Evolutionary conservation across 2,329 filamentous ascomycete species (phyloP), one percentile per base, ranked within the genome.

Genomic region (Pseudogymnoascus sp.): DNA sequence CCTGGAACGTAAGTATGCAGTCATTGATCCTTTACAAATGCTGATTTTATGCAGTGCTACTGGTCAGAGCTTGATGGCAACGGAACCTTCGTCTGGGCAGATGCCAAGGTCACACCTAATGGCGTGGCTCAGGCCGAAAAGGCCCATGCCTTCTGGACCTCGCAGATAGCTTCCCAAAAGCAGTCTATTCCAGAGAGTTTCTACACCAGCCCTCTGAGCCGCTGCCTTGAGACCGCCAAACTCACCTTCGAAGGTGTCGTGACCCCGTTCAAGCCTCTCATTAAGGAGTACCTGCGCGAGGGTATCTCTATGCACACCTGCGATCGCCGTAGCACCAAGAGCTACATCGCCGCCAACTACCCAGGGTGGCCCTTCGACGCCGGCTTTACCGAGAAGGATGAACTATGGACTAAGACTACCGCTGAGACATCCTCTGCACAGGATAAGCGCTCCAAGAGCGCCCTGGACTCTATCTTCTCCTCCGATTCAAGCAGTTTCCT

Each of bases 261-360:
- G 1, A 70, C 88, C 1, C 84, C 84, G 0, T 89, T 88, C 67
- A 72, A 73, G 2, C 87, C 86, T 0, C 75, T 77, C 1, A 75
- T 90, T 64, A 89, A 88, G 72, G 87, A 90, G 68, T 71, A 81
- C 36, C 76, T 90, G 66, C 79, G 87, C 30, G 88, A 90, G 72
- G 82, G 82, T 2, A 83, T 90, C 62, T 84, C 81, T 61, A 82
- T 85, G 42, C 87, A 89, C 70, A 89, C 86, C 0, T 91, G 88
- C 70, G 85, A 90, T 72, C 79, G 82, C 30, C 79, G 87, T 8
- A 81, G 80, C 22, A 81, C 74, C 67, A 81, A 78, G 68, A 77
- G 79, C 0, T 78, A 79, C 63, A 85, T 90, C 64, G 73, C 75
- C 14, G 65, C 73, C 2, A 75, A 78, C 3, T 83, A 84, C 58